Evolutionary conservation across 179 eudicot genomes (phyloP).

Genomic region (Actinidia polygama): DNA sequence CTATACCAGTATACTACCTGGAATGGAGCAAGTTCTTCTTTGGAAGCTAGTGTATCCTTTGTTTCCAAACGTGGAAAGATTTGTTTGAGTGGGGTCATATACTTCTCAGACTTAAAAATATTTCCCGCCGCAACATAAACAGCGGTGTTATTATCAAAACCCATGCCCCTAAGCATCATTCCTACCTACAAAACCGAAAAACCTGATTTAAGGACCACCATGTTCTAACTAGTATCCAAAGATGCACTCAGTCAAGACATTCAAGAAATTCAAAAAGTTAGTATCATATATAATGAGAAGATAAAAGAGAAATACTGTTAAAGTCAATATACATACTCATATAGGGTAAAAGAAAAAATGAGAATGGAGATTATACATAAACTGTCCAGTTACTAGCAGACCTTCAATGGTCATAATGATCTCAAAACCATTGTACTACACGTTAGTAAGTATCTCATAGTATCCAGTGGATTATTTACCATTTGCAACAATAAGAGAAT

Average conservation of each 20-base stretch:
- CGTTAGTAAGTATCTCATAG: background rate
- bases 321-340: background rate
- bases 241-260: background rate
- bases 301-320: background rate
- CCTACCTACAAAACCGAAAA: constrained; percentile 63
- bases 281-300: background rate
- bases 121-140: constrained; percentile 92
- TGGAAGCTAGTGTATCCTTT: constrained; percentile 81
- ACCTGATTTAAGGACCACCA: constrained; percentile 8
- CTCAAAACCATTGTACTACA: background rate
- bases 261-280: background rate
- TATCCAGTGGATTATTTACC: background rate
- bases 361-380: background rate
- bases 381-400: background rate
- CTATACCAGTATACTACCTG: constrained; percentile 45
- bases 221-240: background rate
- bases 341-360: background rate
- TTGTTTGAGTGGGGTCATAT: constrained; percentile 86
- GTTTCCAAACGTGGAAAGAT: constrained; percentile 86
- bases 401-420: background rate
- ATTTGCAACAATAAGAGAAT: background rate
- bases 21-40: constrained; percentile 90
- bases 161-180: constrained; percentile 99
- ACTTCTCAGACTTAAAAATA: constrained; percentile 85
- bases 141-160: constrained; percentile 86